Percentiles rank a stretch among this genome's conserved stretches.
These are phyloP conservation scores for Ceriops tagal DNA, from an alignment of 345 rosid genomes.

Conservation along the genomic window DNA sequence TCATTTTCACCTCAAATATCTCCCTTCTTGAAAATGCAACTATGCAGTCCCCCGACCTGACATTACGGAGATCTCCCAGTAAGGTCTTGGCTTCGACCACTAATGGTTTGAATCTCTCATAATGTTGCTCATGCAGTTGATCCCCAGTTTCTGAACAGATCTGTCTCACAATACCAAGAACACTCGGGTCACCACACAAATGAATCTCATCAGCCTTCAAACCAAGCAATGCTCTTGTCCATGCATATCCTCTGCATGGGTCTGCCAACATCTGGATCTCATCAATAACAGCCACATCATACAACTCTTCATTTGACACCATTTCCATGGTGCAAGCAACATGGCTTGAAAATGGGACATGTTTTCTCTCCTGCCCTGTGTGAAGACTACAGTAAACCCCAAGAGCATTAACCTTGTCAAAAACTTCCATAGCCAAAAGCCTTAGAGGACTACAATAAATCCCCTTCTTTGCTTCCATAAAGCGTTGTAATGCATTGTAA, in stretches of 20 bases:
- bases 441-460: constrained; percentile 91
- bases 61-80: constrained; percentile 69
- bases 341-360: constrained; percentile 74
- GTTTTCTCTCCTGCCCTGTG: constrained; percentile 89
- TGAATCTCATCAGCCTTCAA: constrained; percentile 94
- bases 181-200: constrained; percentile 95
- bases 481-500: constrained; percentile 77
- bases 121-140: constrained; percentile 74
- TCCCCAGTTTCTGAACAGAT: constrained; percentile 90
- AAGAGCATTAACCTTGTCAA: constrained; percentile 81
- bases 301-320: constrained; percentile 71
- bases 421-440: constrained; percentile 98
- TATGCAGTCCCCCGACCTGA: constrained; percentile 80
- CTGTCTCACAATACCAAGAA: constrained; percentile 64
- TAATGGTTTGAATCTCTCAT: constrained; percentile 77
- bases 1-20: constrained; percentile 86
- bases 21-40: constrained; percentile 95
- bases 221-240: constrained; percentile 91
- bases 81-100: constrained; percentile 89
- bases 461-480: constrained; percentile 86
- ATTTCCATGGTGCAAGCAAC: constrained; percentile 91
- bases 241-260: constrained; percentile 73
- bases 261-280: constrained; percentile 94
- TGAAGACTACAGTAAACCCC: constrained; percentile 89
- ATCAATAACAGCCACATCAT: constrained; percentile 89